These are phyloP conservation scores for Cucurbita argyrosperma DNA, from an alignment of 306 rosid species.

Conservation along the genomic window DNA sequence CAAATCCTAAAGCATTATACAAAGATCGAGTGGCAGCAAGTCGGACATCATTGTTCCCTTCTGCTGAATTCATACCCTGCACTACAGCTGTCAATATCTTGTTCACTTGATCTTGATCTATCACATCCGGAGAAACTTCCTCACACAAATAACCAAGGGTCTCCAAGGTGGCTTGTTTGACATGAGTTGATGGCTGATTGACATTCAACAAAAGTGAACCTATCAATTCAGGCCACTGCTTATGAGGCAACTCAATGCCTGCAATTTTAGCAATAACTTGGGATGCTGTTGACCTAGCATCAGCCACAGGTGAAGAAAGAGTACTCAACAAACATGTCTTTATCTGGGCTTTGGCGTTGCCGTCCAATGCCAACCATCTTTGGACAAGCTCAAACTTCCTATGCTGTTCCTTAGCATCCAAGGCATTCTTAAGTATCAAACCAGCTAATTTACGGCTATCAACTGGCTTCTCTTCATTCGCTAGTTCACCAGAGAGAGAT, in stretches of 20 bases:
- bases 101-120: slow-evolving; percentile 83
- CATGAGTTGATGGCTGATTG: slow-evolving; percentile 61
- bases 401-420: slow-evolving; percentile 90
- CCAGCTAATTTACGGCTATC: slow-evolving; percentile 82
- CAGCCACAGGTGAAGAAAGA: slow-evolving; percentile 48
- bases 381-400: slow-evolving; percentile 67
- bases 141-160: slow-evolving; percentile 91
- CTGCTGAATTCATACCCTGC: slow-evolving; percentile 85
- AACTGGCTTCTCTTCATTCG: slow-evolving; percentile 79
- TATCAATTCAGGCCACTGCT: slow-evolving; percentile 85
- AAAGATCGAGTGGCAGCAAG: slow-evolving; percentile 77
- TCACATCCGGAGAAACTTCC: slow-evolving; percentile 80
- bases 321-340: slow-evolving; percentile 62
- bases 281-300: slow-evolving; percentile 81
- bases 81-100: slow-evolving; percentile 90
- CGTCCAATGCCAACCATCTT: slow-evolving; percentile 69
- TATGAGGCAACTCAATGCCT: slow-evolving; percentile 80
- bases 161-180: slow-evolving; percentile 84
- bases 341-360: slow-evolving; percentile 51
- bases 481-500: slow-evolving; percentile 84
- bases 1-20: slow-evolving; percentile 83
- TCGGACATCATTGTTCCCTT: slow-evolving; percentile 66
- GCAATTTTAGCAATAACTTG: slow-evolving; percentile 92
- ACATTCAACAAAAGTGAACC: slow-evolving; percentile 53
- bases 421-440: slow-evolving; percentile 74